Evolutionary conservation across 208 protist genomes (phyloP).

Genomic region (Sergeia podlipaevii): DNA sequence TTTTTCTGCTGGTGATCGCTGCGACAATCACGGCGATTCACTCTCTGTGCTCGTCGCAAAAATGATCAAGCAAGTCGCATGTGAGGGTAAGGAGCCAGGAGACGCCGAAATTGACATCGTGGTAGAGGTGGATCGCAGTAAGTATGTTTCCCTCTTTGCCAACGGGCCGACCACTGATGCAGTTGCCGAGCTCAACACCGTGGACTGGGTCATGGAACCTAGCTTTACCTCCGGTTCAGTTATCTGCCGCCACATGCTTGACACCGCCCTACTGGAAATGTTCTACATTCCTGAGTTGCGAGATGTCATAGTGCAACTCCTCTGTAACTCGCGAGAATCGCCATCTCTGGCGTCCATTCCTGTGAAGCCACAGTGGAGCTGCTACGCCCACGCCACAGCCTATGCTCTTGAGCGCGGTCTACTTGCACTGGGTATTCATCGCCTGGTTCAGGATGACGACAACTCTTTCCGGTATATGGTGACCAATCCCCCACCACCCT

Average conservation of each 20-base stretch:
- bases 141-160: conserved; percentile 17
- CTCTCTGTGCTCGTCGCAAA: conserved; percentile 25
- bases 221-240: conserved; percentile 33
- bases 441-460: conserved; percentile 13
- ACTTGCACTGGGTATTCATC: conserved; percentile 30
- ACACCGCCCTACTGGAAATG: conserved; percentile 28
- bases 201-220: conserved; percentile 32
- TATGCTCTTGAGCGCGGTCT: conserved; percentile 23
- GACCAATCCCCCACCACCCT: conserved; percentile 29
- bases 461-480: conserved; percentile 32
- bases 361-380: conserved; percentile 12
- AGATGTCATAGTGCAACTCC: conserved; percentile 25
- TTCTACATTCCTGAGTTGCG: conserved; percentile 28
- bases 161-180: conserved; percentile 6
- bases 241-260: conserved; percentile 39
- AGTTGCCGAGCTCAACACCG: conserved; percentile 9
- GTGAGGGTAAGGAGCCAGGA: conserved; percentile 11
- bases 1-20: conserved; percentile 31
- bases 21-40: conserved; percentile 31
- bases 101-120: conserved; percentile 24
- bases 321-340: conserved; percentile 19
- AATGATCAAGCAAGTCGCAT: conserved; percentile 18
- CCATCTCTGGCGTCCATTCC: conserved; percentile 22
- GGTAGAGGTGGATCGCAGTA: conserved; percentile 25
- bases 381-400: conserved; percentile 18